Evolutionary conservation across 2,329 filamentous ascomycete genomes (phyloP).

Genomic region (Dothistroma pini): DNA sequence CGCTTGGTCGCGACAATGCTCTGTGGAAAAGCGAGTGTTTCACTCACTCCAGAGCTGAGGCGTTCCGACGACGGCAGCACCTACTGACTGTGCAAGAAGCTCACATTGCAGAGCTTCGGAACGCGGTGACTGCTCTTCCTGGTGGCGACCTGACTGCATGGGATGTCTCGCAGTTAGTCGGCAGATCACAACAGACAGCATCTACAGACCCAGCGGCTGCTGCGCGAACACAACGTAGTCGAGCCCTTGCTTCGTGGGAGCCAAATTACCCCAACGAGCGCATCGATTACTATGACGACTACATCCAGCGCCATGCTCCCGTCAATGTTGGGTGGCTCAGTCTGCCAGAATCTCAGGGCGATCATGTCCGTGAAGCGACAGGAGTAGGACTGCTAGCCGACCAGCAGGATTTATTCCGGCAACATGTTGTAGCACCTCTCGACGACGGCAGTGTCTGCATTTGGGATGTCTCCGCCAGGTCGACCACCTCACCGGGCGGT

Average conservation of each 20-base stretch:
- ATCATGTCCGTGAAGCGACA: conserved; percentile 60
- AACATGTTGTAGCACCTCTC: conserved; percentile 68
- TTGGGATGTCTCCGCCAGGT: conserved; percentile 59
- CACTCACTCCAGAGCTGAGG: conserved; percentile 63
- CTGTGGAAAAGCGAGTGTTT: conserved; percentile 77
- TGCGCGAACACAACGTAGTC: conserved; percentile 34
- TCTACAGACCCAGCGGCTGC: conserved; percentile 18
- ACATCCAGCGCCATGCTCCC: conserved; percentile 74
- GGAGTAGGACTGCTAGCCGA: conserved; percentile 66
- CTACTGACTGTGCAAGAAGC: conserved; percentile 40
- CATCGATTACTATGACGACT: conserved; percentile 84
- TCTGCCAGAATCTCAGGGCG: conserved; percentile 47
- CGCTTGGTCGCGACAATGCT: conserved; percentile 67
- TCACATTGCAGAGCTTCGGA: conserved; percentile 42
- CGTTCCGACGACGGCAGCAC: conserved; percentile 53
- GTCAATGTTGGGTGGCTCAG: conserved; percentile 75
- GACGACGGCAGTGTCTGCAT: conserved; percentile 85
- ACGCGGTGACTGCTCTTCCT: conserved; percentile 37
- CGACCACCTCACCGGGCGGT: conserved; percentile 18
- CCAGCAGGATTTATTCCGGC: conserved; percentile 50
- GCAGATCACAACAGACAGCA: conserved; percentile 13
- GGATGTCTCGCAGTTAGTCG: conserved; percentile 24
- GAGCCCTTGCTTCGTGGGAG: conserved; percentile 77
- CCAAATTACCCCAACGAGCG: conserved; percentile 68
- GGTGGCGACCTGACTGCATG: conserved; percentile 22